Evolutionary conservation across 2,329 filamentous ascomycete genomes (phyloP).

Genomic region (Fusarium beomiforme): DNA sequence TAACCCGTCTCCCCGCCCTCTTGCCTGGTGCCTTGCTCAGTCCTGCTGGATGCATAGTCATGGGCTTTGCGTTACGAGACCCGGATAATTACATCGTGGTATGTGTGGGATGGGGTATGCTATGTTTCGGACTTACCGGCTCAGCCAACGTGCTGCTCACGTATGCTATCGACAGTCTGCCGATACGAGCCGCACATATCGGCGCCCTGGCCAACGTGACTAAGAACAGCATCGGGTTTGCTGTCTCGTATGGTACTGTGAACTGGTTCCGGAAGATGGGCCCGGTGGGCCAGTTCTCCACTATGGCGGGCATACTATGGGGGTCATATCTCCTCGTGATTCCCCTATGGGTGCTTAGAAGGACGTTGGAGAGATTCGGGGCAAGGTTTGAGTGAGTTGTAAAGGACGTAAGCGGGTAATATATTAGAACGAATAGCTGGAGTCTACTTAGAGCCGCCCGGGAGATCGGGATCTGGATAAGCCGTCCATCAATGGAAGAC

Average conservation of each 20-base stretch:
- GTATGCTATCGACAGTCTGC: not conserved
- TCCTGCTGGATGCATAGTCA: not conserved
- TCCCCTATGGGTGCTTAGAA: too few species aligned
- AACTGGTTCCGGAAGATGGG: not conserved
- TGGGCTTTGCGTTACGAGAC: not conserved
- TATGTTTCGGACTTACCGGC: not conserved
- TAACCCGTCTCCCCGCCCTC: not conserved
- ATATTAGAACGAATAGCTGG: too few species aligned
- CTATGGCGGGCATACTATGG: not conserved
- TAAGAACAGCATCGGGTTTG: not conserved
- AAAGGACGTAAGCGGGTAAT: too few species aligned
- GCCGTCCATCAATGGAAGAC: too few species aligned
- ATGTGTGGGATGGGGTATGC: not conserved
- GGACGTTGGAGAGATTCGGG: too few species aligned
- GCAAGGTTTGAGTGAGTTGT: too few species aligned
- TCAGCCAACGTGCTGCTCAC: not conserved
- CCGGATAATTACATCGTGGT: not conserved
- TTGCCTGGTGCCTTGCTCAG: not conserved
- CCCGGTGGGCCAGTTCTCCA: not conserved
- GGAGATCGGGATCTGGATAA: too few species aligned
- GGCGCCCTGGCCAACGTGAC: not conserved
- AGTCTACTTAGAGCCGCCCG: too few species aligned
- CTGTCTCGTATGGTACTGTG: not conserved
- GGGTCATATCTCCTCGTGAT: too few species aligned
- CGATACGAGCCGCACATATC: not conserved